Conservation (phyloP, 1,139 yeast species). For the Ashbya aceris region DNA sequence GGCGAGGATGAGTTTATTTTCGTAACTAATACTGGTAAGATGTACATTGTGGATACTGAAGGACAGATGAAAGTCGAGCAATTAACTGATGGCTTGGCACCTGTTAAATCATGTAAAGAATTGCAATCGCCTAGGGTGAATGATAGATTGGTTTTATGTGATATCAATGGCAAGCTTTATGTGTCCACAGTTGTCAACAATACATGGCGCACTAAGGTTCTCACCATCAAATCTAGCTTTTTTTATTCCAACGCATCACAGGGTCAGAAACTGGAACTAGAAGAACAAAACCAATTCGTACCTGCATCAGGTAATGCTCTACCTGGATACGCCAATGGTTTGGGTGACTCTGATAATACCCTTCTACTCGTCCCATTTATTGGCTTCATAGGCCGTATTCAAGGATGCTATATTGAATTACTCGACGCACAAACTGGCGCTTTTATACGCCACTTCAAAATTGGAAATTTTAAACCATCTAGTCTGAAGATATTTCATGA, state of each 20-base stretch:
- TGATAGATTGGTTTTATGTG: conserved; percentile 57
- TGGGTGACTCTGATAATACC: conserved; percentile 23
- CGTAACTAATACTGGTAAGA: conserved; percentile 37
- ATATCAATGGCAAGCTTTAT: conserved; percentile 43
- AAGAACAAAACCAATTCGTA: neutral
- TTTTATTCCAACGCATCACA: conserved; percentile 39
- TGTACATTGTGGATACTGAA: conserved; percentile 41
- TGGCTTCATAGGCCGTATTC: conserved; percentile 59
- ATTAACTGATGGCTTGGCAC: conserved; percentile 15
- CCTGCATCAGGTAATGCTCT: conserved; percentile 12
- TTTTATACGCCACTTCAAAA: conserved; percentile 41
- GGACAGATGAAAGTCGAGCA: conserved; percentile 34
- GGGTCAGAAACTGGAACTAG: conserved; percentile 15
- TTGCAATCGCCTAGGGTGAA: conserved; percentile 64
- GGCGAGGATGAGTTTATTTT: conserved; percentile 32
- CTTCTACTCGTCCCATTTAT: conserved; percentile 52
- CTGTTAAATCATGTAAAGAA: conserved; percentile 43
- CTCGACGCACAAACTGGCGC: conserved; percentile 75
- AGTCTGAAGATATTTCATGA: conserved; percentile 65
- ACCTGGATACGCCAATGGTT: conserved; percentile 9
- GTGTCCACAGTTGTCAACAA: conserved; percentile 55
- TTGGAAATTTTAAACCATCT: conserved; percentile 52
- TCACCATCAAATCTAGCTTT: conserved; percentile 39
- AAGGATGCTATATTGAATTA: conserved; percentile 47
- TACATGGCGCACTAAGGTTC: conserved; percentile 51